phyloP scores from a whole-genome alignment of 805 yeast genomes.

The Lachancea cidri region DNA sequence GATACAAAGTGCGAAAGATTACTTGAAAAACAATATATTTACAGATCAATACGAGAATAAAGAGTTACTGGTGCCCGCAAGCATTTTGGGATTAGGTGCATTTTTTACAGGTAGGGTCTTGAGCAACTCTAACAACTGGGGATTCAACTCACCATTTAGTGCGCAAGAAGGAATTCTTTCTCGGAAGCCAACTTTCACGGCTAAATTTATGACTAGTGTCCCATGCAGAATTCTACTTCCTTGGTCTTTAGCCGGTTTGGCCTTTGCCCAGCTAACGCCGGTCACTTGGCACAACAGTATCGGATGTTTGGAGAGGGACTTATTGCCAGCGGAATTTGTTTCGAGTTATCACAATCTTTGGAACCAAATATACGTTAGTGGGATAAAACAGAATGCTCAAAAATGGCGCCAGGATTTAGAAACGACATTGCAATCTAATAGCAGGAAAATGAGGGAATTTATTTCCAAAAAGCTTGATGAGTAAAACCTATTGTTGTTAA shows the following conservation, averaged over 20 bases:
- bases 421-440: slow-evolving; percentile 11
- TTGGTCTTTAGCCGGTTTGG: slow-evolving; percentile 18
- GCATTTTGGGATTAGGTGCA: slow-evolving; percentile 24
- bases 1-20: slow-evolving; percentile 11
- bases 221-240: slow-evolving; percentile 27
- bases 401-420: slow-evolving; percentile 8
- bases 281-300: slow-evolving; percentile 20
- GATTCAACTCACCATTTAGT: slow-evolving; percentile 8
- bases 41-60: slow-evolving; percentile 20
- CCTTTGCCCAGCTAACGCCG: slow-evolving; percentile 24
- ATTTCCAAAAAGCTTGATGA: slow-evolving; percentile 1
- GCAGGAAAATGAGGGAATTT: slow-evolving; percentile 8
- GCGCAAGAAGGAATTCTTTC: slow-evolving; percentile 8
- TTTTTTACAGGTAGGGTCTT: slow-evolving; percentile 27
- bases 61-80: slow-evolving; percentile 23
- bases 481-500: background rate
- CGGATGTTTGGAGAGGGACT: slow-evolving; percentile 14
- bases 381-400: slow-evolving; percentile 7
- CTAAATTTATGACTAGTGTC: slow-evolving; percentile 17
- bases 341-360: slow-evolving; percentile 10
- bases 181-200: slow-evolving; percentile 13
- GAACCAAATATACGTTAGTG: slow-evolving; percentile 11
- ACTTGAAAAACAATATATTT: slow-evolving; percentile 17
- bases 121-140: slow-evolving; percentile 25
- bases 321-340: slow-evolving; percentile 17